Percentiles rank a stretch among this genome's conserved stretches.
Conservation (phyloP, 768 basidiomycete genomes). For the Lactarius akahatsu region DNA sequence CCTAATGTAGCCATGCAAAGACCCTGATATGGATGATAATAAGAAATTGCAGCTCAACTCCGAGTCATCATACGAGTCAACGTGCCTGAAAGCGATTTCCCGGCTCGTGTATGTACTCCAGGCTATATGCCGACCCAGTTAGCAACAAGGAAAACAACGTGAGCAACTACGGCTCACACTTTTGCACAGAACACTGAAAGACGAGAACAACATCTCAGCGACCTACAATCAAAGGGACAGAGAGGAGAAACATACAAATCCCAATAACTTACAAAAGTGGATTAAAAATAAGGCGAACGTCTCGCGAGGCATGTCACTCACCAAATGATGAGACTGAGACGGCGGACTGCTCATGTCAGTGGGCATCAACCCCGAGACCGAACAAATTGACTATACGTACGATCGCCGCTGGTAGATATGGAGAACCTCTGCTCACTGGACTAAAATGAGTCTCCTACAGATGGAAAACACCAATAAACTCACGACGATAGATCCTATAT, state of each 20-base stretch:
- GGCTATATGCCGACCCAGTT: neutral
- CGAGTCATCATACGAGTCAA: neutral
- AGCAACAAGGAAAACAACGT: neutral
- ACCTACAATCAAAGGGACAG: neutral
- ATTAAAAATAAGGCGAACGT: neutral
- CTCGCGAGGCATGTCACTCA: neutral
- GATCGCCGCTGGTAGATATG: slow-evolving; percentile 4
- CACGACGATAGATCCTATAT: slow-evolving; percentile 4
- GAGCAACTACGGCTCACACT: neutral
- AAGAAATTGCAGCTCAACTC: too few species aligned
- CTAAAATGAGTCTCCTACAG: neutral
- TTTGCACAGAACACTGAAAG: neutral
- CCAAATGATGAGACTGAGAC: slow-evolving; percentile 4
- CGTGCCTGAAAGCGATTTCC: neutral
- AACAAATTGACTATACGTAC: slow-evolving; percentile 1
- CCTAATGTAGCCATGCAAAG: neutral
- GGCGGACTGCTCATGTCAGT: slow-evolving; percentile 8
- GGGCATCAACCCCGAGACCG: neutral
- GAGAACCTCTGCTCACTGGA: neutral
- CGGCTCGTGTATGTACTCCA: neutral
- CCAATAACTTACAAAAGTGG: neutral
- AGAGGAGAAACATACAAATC: neutral
- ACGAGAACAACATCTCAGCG: neutral
- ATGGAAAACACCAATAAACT: neutral
- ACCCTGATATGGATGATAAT: neutral